Base-by-base conservation (phyloP, 148 eudicot genomes). In the Camellia sinensis region DNA sequence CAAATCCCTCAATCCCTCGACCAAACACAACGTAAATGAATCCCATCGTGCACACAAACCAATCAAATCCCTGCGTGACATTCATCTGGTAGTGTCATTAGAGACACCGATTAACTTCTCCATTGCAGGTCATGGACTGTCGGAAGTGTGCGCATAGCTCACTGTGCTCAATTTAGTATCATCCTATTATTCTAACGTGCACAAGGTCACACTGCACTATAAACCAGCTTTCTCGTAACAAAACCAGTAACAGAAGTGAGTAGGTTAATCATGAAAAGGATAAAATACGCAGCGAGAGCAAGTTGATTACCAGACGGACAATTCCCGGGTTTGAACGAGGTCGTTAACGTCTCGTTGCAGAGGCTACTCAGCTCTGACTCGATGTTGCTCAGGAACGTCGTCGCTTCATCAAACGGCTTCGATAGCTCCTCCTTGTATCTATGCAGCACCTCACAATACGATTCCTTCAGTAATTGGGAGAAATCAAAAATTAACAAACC, bases 371-470 rank as follows among this genome's bases (percentile, higher is more conserved):
- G 82, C 78, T 80, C 71, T 43, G 72, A 73, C 70, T 80, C 82
- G 14, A 80, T 73, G 78, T 67, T 52, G 41, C 40, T 80, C 64
- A 80, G 72, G 75, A 80, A 80, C 53, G 71, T 62, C 41, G 78
- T 80, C 54, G 82, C 82, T 73, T 80, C 77, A 41, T 80, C 78
- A 19, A 80, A 80, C 17, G 78, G 77, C 53, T 73, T 73, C 3
- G 78, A 50, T 4, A 80, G 63, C 41, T 80, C 82, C 73, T 73
- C 82, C 52, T 80, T 80, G 71, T 62, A 80, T 65, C 72, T 80
- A 2, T 52, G 82, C 5, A 80, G 72, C 21, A 80, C 78, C 41
- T 67, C 71, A 43, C 82, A 80, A 57, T 80, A 80, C 12, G 72
- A 48, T 43, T 37, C 82, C 82, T 73, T 46, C 57, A 76, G 13